Evolutionary conservation across 805 yeast genomes (phyloP), one percentile per base, ranked within the genome.

Genomic region (Saturnispora galanensis): DNA sequence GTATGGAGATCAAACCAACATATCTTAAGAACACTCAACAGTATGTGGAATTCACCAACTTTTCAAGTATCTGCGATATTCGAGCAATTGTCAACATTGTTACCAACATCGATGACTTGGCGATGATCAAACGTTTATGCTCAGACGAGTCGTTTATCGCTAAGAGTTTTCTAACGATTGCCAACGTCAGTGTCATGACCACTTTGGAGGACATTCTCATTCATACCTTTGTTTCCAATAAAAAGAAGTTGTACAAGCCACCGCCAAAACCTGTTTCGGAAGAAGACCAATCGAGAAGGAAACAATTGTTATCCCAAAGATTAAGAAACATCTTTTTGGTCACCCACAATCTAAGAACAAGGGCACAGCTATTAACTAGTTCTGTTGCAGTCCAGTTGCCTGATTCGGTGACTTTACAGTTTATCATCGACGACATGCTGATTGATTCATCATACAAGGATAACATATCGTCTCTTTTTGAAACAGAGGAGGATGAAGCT

Each of bases 401-500:
- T 7, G 52, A 53, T 2, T 46, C 45, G 5, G 15, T 58, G 7
- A 18, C 42, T 2, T 30, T 44, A 4, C 39, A 47, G 15, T 31
- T 57, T 16, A 29, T 47, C 12, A 13, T 57, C 10, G 61, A 58
- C 39, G 65, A 60, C 46, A 42, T 54, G 2, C 40, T 56, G 2
- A 13, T 57, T 10, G 64, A 59, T 48, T 55, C 59, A 3, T 51
- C 62, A 4, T 44, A 51, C 5, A 47, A 57, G 6, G 57, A 53
- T 43, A 56, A 54, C 32, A 31, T 52, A 16, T 47, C 52, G 2
- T 55, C 62, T 2, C 44, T 59, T n/a, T 57, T 56, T 43, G 52
- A 46, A 7, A 10, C 39, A 16, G 28, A 44, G 8, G 26, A 21
- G 26, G 36, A 35, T 2, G 30, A 46, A n/a, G 38, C 43, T 2